Percentiles rank a stretch among this genome's conserved stretches.
Evolutionary conservation across 2,329 filamentous ascomycete species (phyloP).

Genomic region (Paraphaeosphaeria minitans): DNA sequence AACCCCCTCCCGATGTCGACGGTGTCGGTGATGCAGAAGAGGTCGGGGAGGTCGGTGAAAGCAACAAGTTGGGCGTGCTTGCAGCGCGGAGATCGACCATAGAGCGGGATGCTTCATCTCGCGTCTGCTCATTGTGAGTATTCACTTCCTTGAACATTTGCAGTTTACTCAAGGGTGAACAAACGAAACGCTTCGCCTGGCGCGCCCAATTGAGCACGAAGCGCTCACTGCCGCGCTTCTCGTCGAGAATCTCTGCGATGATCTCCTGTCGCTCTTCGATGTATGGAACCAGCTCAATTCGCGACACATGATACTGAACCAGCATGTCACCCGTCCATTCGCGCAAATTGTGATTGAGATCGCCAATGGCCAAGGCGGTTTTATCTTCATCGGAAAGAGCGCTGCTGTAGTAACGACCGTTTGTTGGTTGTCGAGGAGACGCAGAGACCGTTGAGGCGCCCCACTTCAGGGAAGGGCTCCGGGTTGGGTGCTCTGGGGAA

Average conservation of each 20-base stretch:
- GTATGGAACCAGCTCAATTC: conserved; percentile 16
- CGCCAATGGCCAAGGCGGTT: conserved; percentile 20
- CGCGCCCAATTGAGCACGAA: conserved; percentile 5
- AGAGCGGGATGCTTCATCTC: conserved; percentile 10
- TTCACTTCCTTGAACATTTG: conserved; percentile 12
- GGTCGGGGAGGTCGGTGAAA: not conserved
- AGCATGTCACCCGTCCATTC: conserved; percentile 21
- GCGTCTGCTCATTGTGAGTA: conserved; percentile 11
- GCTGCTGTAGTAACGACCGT: conserved; percentile 28
- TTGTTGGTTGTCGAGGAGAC: conserved; percentile 3
- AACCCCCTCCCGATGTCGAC: not conserved
- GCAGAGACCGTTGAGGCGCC: not conserved
- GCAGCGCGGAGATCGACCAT: conserved; percentile 15
- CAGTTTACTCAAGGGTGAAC: conserved; percentile 14
- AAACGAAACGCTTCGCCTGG: conserved; percentile 17
- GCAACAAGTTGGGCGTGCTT: conserved; percentile 3
- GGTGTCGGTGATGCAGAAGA: not conserved
- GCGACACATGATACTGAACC: conserved; percentile 15
- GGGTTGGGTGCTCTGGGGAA: not conserved
- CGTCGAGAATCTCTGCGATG: conserved; percentile 16
- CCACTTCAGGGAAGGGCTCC: not conserved
- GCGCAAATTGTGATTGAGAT: conserved; percentile 27
- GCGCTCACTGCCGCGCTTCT: conserved; percentile 16
- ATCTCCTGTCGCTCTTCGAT: conserved; percentile 15
- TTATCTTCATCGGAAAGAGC: conserved; percentile 24